Evolutionary conservation across 2,329 filamentous ascomycete species (phyloP), one percentile per base, ranked within the genome.

Genomic region (Microsporum canis): DNA sequence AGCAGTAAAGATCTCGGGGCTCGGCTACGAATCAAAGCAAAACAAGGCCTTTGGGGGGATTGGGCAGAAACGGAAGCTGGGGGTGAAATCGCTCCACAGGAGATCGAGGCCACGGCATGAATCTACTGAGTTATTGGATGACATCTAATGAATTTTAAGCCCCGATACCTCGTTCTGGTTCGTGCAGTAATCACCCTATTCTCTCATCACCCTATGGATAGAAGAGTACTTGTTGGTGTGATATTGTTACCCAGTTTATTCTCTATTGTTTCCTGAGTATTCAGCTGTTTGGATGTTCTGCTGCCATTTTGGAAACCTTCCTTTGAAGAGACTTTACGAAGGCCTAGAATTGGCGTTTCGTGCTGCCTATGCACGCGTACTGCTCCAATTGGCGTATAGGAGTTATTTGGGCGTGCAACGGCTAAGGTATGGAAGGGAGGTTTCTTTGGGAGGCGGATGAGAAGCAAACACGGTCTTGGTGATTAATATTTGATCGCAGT

Each of bases 41-140:
- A 99, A 82, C 84, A 89, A 68, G 92, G 89, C n/a, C 85, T 99
- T 1, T 99, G 94, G 92, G 94, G 92, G 59, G 85, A 87, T 41
- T 99, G 94, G 94, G 94, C 94, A 0, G 94, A 97, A 79, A 80
- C 79, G 62, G 76, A 77, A 57, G 78, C 79, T 56, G 76, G 76
- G 38, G 80, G 78, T 53, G 79, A 79, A 63, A 70, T 75, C 57
- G 72, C 71, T 56, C 68, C 67, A 60, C 72, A 76, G 61, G 60
- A 68, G 58, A 65, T 69, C 61, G 61, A 27, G 27, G 55, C 36
- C 17, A 14, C 49, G 3, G 23, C 55, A 23, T 57, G 27, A 57
- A 27, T 57, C 27, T 8, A 34, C 29, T 34, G 10, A 34, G 29
- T 10, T n/a, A 7, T 27, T 38, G 51, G 12, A 56, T 36, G 29